These are phyloP conservation scores for Trametes cingulata DNA, from an alignment of 768 basidiomycete genomes.

Conservation along the genomic window DNA sequence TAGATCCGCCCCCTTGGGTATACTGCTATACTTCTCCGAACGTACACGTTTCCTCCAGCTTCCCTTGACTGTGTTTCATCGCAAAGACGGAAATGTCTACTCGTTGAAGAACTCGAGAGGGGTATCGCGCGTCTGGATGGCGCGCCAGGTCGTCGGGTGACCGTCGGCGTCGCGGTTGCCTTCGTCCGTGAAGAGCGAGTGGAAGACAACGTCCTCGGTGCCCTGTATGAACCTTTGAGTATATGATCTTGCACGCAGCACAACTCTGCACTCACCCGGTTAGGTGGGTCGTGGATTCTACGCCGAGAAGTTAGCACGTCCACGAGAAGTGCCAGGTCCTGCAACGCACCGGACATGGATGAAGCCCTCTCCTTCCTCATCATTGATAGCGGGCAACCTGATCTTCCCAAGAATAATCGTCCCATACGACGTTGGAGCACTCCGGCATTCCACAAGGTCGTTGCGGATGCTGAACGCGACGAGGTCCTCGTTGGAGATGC, in stretches of 20 bases:
- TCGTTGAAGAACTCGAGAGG: slow-evolving; percentile 75
- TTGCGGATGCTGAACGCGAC: slow-evolving; percentile 48
- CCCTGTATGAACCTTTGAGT: slow-evolving; percentile 44
- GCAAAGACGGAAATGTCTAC: slow-evolving; percentile 30
- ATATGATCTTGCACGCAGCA: neutral
- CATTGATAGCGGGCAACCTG: slow-evolving; percentile 64
- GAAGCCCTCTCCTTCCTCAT: slow-evolving; percentile 63
- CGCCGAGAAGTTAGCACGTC: neutral
- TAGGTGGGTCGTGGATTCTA: slow-evolving; percentile 77
- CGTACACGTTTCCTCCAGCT: too few relatives aligned
- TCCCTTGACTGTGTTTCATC: too few relatives aligned
- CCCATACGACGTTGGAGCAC: slow-evolving; percentile 64
- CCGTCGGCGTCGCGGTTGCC: slow-evolving; percentile 31
- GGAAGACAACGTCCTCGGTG: slow-evolving; percentile 64
- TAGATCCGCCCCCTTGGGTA: too few relatives aligned
- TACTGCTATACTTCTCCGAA: too few relatives aligned
- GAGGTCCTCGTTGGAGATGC: slow-evolving; percentile 54
- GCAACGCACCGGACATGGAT: slow-evolving; percentile 64
- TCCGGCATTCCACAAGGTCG: slow-evolving; percentile 49
- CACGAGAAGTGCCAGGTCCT: neutral
- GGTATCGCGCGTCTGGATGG: slow-evolving; percentile 58
- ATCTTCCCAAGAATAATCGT: slow-evolving; percentile 77
- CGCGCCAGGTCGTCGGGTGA: slow-evolving; percentile 57
- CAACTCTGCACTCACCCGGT: slow-evolving; percentile 46
- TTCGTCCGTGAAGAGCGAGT: slow-evolving; percentile 60